phyloP scores from a whole-genome alignment of 169 alveolate species.

The Eimeria maxima region DNA sequence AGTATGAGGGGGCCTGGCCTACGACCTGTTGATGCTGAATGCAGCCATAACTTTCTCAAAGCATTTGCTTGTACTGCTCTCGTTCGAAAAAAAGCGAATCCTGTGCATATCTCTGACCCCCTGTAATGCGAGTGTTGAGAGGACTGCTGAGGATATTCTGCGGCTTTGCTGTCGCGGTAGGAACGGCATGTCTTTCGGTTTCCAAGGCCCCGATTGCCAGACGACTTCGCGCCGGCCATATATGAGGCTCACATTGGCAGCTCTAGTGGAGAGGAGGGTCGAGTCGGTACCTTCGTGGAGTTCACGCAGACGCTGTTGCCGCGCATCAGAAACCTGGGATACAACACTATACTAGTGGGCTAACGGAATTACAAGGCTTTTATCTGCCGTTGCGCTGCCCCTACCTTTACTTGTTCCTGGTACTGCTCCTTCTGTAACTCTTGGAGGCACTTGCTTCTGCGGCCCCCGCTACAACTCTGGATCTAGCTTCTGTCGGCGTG shows the following conservation, averaged over 20 bases:
- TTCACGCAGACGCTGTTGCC: conserved; percentile 94
- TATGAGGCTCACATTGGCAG: conserved; percentile 96
- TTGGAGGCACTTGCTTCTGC: neutral
- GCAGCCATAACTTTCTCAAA: neutral
- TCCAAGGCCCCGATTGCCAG: conserved; percentile 88
- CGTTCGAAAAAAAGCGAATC: neutral
- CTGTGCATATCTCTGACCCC: neutral
- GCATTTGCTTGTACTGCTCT: neutral
- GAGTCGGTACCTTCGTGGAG: conserved; percentile 91
- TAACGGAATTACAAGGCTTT: neutral
- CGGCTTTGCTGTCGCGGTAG: conserved; percentile 8
- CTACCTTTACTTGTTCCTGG: neutral
- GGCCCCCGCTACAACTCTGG: neutral
- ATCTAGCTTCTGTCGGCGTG: neutral
- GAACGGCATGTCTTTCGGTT: conserved; percentile 87
- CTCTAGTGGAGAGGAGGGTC: conserved; percentile 91
- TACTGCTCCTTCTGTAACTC: neutral
- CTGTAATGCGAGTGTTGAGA: neutral
- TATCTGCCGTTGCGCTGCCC: neutral
- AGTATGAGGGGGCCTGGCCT: neutral
- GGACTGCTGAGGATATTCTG: neutral
- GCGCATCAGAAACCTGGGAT: conserved; percentile 93
- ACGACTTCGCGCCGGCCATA: conserved; percentile 88
- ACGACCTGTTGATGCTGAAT: neutral
- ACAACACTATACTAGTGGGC: conserved; percentile 86